A percentile compares a stretch with the other conserved stretches of the same genome.
Evolutionary conservation across 2,329 filamentous ascomycete species (phyloP).

Genomic region (Cladosporium austrohemisphaericum): DNA sequence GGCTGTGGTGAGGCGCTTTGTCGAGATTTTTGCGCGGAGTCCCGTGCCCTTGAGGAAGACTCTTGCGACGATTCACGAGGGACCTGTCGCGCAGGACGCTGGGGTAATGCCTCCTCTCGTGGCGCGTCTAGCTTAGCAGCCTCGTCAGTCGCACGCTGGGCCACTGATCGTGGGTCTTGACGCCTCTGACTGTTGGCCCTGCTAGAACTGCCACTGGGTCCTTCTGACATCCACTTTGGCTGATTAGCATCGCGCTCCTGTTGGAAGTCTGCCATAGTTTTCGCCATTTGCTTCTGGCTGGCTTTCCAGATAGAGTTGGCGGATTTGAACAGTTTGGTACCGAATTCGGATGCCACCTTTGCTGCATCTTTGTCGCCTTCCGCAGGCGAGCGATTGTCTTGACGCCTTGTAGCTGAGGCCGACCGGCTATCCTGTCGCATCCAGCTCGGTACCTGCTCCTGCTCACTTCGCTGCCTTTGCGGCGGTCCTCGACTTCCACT

Average conservation of each 20-base stretch:
- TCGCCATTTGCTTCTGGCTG: constrained; percentile 86
- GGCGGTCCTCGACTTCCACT: constrained; percentile 22
- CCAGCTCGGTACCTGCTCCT: constrained; percentile 55
- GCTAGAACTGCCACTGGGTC: constrained; percentile 32
- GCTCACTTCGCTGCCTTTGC: constrained; percentile 32
- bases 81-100: constrained; percentile 33
- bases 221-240: constrained; percentile 92
- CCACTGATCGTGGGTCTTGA: constrained; percentile 24
- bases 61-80: constrained; percentile 22
- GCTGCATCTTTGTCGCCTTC: constrained; percentile 67
- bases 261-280: constrained; percentile 83
- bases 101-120: constrained; percentile 55
- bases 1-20: constrained; percentile 40
- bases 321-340: constrained; percentile 82
- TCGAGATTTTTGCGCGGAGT: constrained; percentile 32
- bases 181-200: constrained; percentile 25
- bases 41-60: constrained; percentile 21
- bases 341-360: constrained; percentile 76
- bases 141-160: constrained; percentile 45
- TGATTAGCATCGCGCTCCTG: constrained; percentile 72
- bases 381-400: constrained; percentile 53
- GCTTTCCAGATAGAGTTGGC: constrained; percentile 95
- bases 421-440: constrained; percentile 56
- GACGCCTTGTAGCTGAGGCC: constrained; percentile 44
- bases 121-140: constrained; percentile 71